Evolutionary conservation across 2,329 filamentous ascomycete genomes (phyloP).

Genomic region (Microdochium trichocladiopsis): DNA sequence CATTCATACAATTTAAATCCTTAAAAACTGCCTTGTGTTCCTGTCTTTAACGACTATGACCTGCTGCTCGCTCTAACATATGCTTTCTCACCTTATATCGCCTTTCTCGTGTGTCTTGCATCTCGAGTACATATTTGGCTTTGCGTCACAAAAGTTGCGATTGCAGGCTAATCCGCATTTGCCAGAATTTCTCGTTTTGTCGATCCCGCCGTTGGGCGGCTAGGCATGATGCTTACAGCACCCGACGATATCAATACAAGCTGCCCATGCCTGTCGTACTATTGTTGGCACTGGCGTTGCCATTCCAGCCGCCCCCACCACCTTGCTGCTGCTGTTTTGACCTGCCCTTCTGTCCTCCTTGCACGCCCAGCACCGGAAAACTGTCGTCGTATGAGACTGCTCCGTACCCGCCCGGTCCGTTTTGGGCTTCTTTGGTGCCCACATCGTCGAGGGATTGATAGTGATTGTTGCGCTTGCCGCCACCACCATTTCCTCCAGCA

Average conservation of each 20-base stretch:
- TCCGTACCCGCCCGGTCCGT: conserved; percentile 27
- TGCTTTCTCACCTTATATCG: no score
- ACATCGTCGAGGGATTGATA: conserved; percentile 67
- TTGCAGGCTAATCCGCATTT: no score
- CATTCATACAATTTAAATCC: no score
- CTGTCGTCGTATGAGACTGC: conserved; percentile 40
- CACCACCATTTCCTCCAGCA: conserved; percentile 37
- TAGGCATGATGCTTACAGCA: no score
- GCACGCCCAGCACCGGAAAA: conserved; percentile 15
- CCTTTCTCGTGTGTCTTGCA: no score
- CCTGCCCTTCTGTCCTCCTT: conserved; percentile 3
- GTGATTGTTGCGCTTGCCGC: conserved; percentile 28
- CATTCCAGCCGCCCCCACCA: conserved; percentile 5
- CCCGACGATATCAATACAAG: not conserved
- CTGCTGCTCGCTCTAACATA: no score
- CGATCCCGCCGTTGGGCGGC: no score
- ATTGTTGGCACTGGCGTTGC: conserved; percentile 7
- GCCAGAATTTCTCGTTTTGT: no score
- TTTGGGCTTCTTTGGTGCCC: conserved; percentile 37
- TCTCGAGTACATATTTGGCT: no score
- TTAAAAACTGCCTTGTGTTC: no score
- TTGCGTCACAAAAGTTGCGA: no score
- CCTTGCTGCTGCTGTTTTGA: conserved; percentile 5
- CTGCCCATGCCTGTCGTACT: not conserved
- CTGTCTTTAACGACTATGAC: no score